Percentiles rank a stretch among this genome's conserved stretches.
Conservation (phyloP, 441 rosid species). For the Eruca vesicaria region DNA sequence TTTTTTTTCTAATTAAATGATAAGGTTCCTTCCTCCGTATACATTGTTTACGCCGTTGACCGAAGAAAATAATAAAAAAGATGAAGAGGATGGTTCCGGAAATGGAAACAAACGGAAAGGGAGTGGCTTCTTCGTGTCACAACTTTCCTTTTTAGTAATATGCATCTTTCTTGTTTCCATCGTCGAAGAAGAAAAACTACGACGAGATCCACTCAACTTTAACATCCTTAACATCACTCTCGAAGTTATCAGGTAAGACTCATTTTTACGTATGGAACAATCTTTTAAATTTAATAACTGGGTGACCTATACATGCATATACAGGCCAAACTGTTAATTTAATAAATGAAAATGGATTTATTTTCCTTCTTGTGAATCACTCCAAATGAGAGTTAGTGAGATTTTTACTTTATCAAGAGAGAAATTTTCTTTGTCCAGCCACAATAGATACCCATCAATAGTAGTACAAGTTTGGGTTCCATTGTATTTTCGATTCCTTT, state of each 20-base stretch:
- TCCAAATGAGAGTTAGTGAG: background rate
- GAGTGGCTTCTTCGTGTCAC: conserved; percentile 33
- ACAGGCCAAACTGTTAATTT: no score
- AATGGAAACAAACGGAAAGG: background rate
- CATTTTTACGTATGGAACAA: background rate
- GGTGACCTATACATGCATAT: background rate
- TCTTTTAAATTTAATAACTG: background rate
- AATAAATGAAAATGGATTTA: background rate
- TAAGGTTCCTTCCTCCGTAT: conserved; percentile 49
- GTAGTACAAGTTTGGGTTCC: background rate
- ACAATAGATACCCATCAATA: background rate
- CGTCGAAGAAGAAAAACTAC: conserved; percentile 45
- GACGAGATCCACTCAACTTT: conserved; percentile 67
- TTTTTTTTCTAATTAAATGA: background rate
- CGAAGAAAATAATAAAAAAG: background rate
- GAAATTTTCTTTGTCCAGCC: background rate
- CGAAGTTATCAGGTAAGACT: conserved; percentile 60
- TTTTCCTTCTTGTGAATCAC: background rate
- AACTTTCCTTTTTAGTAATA: conserved; percentile 46
- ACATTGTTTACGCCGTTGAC: conserved; percentile 36
- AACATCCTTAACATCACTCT: conserved; percentile 45
- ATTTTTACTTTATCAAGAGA: background rate
- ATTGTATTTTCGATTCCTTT: background rate
- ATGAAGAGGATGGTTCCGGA: background rate
- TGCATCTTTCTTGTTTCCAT: conserved; percentile 51